Evolutionary conservation across 768 basidiomycete species (phyloP).

Genomic region (Collybia sp.): DNA sequence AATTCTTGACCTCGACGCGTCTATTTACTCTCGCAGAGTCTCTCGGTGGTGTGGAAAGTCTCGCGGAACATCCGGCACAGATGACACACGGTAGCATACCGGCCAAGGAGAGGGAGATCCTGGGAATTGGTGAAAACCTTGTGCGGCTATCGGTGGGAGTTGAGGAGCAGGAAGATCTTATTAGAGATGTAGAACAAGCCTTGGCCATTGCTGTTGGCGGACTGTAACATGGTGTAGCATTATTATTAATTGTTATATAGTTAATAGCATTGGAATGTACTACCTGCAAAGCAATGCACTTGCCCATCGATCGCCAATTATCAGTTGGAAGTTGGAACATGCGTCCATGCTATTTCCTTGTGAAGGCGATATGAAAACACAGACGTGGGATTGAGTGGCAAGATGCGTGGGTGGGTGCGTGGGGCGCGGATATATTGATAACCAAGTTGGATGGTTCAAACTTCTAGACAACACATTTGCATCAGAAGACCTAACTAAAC

Average conservation of each 20-base stretch:
- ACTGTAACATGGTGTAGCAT: background rate
- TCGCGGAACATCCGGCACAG: constrained; percentile 80
- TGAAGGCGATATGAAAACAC: too few relatives aligned
- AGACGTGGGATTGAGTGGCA: too few relatives aligned
- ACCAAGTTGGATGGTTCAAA: too few relatives aligned
- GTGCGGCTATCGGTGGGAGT: constrained; percentile 83
- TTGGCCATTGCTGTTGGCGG: constrained; percentile 36
- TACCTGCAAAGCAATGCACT: too few relatives aligned
- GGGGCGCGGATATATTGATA: too few relatives aligned
- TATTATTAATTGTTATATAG: background rate
- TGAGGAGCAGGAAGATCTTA: constrained; percentile 82
- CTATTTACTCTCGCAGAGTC: constrained; percentile 85
- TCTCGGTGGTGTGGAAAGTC: constrained; percentile 87
- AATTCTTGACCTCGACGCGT: constrained; percentile 59
- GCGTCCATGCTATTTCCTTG: too few relatives aligned
- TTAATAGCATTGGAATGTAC: too few relatives aligned
- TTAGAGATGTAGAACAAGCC: constrained; percentile 67
- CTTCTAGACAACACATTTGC: too few relatives aligned
- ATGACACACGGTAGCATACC: constrained; percentile 90
- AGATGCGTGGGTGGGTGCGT: too few relatives aligned
- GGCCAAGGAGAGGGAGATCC: constrained; percentile 51
- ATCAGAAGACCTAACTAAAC: too few relatives aligned
- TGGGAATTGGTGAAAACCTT: constrained; percentile 78
- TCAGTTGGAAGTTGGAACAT: too few relatives aligned
- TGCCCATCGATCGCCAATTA: too few relatives aligned